phyloP scores from a whole-genome alignment of 495 filamentous ascomycete species.

The Annulohypoxylon maeteangense region DNA sequence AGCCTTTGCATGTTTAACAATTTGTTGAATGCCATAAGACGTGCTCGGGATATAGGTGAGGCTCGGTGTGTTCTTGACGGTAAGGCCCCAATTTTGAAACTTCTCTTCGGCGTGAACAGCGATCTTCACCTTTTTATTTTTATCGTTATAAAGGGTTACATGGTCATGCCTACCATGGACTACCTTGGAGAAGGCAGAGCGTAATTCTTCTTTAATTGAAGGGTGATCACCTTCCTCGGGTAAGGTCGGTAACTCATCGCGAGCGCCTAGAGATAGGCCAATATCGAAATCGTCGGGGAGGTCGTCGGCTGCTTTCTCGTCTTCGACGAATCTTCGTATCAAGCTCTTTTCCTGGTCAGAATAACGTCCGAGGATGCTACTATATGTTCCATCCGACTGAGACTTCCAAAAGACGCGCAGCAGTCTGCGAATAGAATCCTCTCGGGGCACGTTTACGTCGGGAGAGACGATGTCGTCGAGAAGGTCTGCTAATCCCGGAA shows the following conservation, averaged over 20 bases:
- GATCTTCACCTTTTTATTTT: slow-evolving; percentile 10
- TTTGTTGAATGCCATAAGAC: slow-evolving; percentile 56
- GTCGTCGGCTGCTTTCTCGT: slow-evolving; percentile 10
- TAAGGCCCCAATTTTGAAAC: slow-evolving; percentile 64
- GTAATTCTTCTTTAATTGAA: not conserved
- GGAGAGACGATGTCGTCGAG: slow-evolving; percentile 17
- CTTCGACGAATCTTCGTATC: slow-evolving; percentile 22
- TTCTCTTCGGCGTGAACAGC: slow-evolving; percentile 33
- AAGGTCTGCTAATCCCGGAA: slow-evolving; percentile 18
- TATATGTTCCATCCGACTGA: slow-evolving; percentile 12
- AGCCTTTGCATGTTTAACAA: slow-evolving; percentile 55
- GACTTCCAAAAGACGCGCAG: slow-evolving; percentile 30
- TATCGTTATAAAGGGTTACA: slow-evolving; percentile 20
- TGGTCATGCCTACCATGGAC: not conserved
- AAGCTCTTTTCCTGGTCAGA: slow-evolving; percentile 8
- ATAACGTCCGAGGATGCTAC: slow-evolving; percentile 4
- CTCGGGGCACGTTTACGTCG: slow-evolving; percentile 17
- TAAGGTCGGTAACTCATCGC: slow-evolving; percentile 19
- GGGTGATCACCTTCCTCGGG: not conserved
- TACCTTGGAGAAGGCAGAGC: slow-evolving; percentile 5
- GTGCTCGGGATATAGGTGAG: slow-evolving; percentile 61
- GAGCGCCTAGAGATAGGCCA: slow-evolving; percentile 18
- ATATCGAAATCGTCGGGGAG: slow-evolving; percentile 38
- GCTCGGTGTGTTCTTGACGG: slow-evolving; percentile 56
- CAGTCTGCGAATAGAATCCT: slow-evolving; percentile 25